Evolutionary conservation across 768 basidiomycete genomes (phyloP), one percentile per base, ranked within the genome.

Genomic region (Lentinula detonsa): DNA sequence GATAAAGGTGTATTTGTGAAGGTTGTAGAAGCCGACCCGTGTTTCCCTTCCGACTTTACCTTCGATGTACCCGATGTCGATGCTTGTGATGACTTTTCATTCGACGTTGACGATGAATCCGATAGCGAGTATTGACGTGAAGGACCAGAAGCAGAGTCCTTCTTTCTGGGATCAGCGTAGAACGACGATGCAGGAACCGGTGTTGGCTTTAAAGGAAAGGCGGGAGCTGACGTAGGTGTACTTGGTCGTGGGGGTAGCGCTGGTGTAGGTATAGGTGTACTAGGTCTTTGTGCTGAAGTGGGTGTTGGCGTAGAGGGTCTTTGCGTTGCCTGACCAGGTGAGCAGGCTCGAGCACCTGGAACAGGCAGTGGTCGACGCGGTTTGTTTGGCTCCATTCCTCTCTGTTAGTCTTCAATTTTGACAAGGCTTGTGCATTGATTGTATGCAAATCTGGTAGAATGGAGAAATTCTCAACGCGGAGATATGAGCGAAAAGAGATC

Each of bases 21-120:
- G 7, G 73, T 68, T 5, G 82, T 81, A 61, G 76, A 74, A 37
- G 66, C 72, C 0, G 83, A 81, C n/a, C 81, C 82, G 39, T 73
- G 71, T 61, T 78, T 76, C 61, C 74, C 67, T 54, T 39, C 53
- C 53, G 21, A 16, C 21, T 35, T 11, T 11, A 4, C n/a, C 5
- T 18, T 31, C 49, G 51, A 35, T 34, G 13, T 5, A 10, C 5
- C 13, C 49, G 51, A 35, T 34, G 13, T 15, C 16, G 35, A 35
- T 7, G 51, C 18, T 50, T 28, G 31, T 18, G 13, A 8, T 21
- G 51, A 15, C 15, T 53, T 16, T n/a, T 31, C 51, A 34, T 34
- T 16, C n/a, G 6, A 16, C 15, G 15, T 15, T 16, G 16, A 18
- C n/a, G 6, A 18, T 28, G 28, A 28, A 7, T 45, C 43, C 7